Conservation (phyloP, 2,329 filamentous ascomycete species). For the Curvularia sp. region DNA sequence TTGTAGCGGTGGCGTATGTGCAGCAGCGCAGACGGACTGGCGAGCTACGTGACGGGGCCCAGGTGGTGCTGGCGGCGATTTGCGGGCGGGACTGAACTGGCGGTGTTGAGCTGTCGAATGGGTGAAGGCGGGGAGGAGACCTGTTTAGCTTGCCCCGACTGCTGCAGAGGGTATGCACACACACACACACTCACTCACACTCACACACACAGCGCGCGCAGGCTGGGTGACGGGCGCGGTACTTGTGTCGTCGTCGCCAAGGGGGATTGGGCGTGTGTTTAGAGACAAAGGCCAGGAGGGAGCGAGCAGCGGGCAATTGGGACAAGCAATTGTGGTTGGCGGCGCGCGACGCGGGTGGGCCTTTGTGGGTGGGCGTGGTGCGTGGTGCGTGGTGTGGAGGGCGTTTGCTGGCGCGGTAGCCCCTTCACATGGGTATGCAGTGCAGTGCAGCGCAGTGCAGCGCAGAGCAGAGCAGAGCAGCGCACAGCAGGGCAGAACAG, state of each 20-base stretch:
- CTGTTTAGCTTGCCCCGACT: slow-evolving; percentile 20
- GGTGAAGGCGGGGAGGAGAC: slow-evolving; percentile 25
- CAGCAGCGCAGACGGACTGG: slow-evolving; percentile 12
- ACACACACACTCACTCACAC: too few species aligned
- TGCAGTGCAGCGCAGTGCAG: slow-evolving; percentile 5
- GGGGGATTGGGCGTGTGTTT: slow-evolving; percentile 15
- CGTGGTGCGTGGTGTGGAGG: slow-evolving; percentile 6
- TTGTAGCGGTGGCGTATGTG: slow-evolving; percentile 3
- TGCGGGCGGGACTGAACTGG: slow-evolving; percentile 17
- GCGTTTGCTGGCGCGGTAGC: slow-evolving; percentile 9
- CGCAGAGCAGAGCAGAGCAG: slow-evolving; percentile 1
- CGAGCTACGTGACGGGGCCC: slow-evolving; percentile 14
- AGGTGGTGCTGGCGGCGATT: slow-evolving; percentile 17
- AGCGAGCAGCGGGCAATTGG: slow-evolving; percentile 3
- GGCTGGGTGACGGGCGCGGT: background rate
- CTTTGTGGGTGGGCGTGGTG: slow-evolving; percentile 11
- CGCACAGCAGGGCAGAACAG: slow-evolving; percentile 2
- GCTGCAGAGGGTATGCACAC: slow-evolving; percentile 3
- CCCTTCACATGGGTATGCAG: slow-evolving; percentile 30
- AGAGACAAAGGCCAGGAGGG: background rate
- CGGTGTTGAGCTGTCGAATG: slow-evolving; percentile 30
- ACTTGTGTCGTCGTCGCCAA: background rate
- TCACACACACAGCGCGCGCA: slow-evolving; percentile 18
- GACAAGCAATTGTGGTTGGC: slow-evolving; percentile 2
- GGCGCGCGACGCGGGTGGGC: slow-evolving; percentile 11